phyloP scores from a whole-genome alignment of 768 basidiomycete species.

The Hortiboletus campestris region DNA sequence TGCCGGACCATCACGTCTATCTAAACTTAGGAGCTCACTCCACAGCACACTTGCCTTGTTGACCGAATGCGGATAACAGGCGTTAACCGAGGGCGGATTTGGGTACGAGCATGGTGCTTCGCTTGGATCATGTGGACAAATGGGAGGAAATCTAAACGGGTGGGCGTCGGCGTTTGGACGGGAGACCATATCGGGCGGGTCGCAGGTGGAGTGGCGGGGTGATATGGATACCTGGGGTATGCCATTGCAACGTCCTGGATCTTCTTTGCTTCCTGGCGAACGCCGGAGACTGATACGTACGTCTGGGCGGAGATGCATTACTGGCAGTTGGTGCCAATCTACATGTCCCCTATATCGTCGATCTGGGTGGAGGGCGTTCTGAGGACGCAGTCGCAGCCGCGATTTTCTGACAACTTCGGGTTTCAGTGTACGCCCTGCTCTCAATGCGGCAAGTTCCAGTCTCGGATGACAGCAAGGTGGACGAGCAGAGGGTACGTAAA shows the following conservation, averaged over 20 bases:
- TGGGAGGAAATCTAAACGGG: neutral
- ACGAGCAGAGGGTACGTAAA: too few species aligned
- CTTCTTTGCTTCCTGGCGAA: neutral
- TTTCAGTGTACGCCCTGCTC: too few species aligned
- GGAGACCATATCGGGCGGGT: neutral
- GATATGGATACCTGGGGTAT: too few species aligned
- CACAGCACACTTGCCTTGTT: constrained; percentile 10
- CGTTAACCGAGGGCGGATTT: neutral
- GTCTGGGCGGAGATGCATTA: neutral
- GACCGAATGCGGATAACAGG: constrained; percentile 11
- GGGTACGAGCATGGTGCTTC: neutral
- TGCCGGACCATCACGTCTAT: neutral
- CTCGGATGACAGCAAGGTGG: too few species aligned
- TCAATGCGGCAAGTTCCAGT: too few species aligned
- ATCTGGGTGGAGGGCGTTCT: neutral
- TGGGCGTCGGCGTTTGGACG: neutral
- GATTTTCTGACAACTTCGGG: too few species aligned
- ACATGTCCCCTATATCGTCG: neutral
- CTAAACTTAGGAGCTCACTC: constrained; percentile 6
- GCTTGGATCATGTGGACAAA: constrained; percentile 1
- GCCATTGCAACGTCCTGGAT: too few species aligned
- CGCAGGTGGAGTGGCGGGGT: too few species aligned
- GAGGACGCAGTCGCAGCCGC: too few species aligned
- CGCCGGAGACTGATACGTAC: neutral
- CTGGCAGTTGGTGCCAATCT: neutral